phyloP scores from a whole-genome alignment of 2,329 filamentous ascomycete species.

The Colletotrichum salicis region DNA sequence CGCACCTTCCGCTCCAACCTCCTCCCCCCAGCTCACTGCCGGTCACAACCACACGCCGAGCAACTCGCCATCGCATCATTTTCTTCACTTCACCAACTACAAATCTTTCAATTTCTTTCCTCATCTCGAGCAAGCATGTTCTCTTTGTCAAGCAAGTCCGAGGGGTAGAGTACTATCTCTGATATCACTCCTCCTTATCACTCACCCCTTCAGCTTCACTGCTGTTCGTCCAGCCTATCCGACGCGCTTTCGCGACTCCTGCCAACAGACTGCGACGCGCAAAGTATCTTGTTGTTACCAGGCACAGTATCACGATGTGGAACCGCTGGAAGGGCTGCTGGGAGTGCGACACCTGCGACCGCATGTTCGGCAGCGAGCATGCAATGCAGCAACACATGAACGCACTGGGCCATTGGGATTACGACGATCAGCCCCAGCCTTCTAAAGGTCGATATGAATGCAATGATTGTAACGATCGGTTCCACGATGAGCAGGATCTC shows the following conservation, averaged over 20 bases:
- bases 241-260: neutral
- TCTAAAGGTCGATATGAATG: constrained; percentile 41
- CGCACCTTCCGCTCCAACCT: no score
- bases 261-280: no score
- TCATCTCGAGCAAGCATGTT: neutral
- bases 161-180: neutral
- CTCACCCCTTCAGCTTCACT: neutral
- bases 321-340: neutral
- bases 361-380: constrained; percentile 36
- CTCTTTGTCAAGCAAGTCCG: neutral
- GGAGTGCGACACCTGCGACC: constrained; percentile 43
- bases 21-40: no score
- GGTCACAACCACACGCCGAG: no score
- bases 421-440: neutral
- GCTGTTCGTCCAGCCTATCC: neutral
- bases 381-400: constrained; percentile 44
- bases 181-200: neutral
- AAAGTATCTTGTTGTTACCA: neutral
- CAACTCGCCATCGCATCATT: no score
- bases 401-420: constrained; percentile 39
- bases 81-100: no score
- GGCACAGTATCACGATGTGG: neutral
- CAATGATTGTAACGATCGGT: constrained; percentile 41
- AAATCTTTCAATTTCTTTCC: no score
- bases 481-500: constrained; percentile 38